phyloP scores from a whole-genome alignment of 1,139 yeast species.

The Tardiomyces depauwii region DNA sequence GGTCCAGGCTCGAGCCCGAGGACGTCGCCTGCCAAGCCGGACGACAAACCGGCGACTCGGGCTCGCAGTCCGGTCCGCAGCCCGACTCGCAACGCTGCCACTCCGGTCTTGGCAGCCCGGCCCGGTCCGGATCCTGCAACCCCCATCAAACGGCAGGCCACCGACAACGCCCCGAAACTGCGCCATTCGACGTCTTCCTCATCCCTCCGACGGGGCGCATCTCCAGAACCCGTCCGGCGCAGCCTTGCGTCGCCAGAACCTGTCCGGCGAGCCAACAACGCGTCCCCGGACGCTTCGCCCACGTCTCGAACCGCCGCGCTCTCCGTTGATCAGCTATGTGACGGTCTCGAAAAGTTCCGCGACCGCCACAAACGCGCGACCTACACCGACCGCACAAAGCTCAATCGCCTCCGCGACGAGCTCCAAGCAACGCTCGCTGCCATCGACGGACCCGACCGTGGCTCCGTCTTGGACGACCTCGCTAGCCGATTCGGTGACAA shows the following conservation, averaged over 20 bases:
- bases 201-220: too few species aligned
- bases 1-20: too few species aligned
- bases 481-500: neutral
- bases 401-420: neutral
- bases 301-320: neutral
- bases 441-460: neutral
- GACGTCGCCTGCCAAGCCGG: too few species aligned
- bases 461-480: neutral
- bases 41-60: too few species aligned
- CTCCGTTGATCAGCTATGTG: neutral
- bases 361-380: neutral
- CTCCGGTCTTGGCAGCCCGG: neutral
- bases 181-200: too few species aligned
- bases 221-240: too few species aligned
- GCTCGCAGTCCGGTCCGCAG: neutral
- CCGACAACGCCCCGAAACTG: too few species aligned
- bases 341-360: neutral
- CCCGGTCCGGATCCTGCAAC: too few species aligned
- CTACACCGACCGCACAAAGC: neutral
- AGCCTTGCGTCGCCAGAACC: too few species aligned
- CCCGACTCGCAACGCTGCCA: neutral
- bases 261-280: too few species aligned
- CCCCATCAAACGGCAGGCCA: too few species aligned
- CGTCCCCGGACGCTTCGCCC: neutral
- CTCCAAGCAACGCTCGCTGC: neutral